A percentile compares a stretch with the other conserved stretches of the same genome.
phyloP scores from a whole-genome alignment of 306 rosid genomes.

The Trifolium pratense region DNA sequence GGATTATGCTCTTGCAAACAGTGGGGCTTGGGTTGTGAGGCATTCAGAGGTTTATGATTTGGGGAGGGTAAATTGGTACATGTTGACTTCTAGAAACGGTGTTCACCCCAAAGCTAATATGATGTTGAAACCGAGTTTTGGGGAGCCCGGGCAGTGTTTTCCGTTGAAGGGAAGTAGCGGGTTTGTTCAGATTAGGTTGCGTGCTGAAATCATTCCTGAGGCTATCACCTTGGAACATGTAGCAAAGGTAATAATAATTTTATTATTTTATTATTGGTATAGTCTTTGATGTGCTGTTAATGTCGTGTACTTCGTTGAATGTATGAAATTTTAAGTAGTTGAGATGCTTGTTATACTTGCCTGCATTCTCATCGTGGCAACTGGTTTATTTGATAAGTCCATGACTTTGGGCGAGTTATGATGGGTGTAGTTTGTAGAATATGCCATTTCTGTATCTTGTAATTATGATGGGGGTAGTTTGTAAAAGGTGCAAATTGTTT shows the following conservation, averaged over 20 bases:
- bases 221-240: conserved; percentile 94
- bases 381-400: not conserved
- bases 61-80: conserved; percentile 62
- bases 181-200: conserved; percentile 80
- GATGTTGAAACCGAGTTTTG: conserved; percentile 93
- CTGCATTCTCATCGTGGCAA: not conserved
- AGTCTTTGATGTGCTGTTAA: not conserved
- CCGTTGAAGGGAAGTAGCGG: conserved; percentile 82
- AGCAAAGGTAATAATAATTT: conserved; percentile 58
- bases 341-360: conserved; percentile 7
- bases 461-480: not conserved
- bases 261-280: not conserved
- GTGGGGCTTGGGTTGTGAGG: conserved; percentile 71
- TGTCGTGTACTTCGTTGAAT: not conserved
- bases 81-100: conserved; percentile 41
- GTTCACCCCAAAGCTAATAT: conserved; percentile 63
- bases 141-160: conserved; percentile 95
- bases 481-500: not conserved
- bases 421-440: conserved; percentile 21
- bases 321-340: conserved; percentile 12
- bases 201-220: conserved; percentile 79
- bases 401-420: conserved; percentile 15
- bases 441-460: too few relatives aligned
- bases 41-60: conserved; percentile 66
- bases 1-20: conserved; percentile 76